Evolutionary conservation across 805 yeast genomes (phyloP).

Genomic region (Candida argentea): DNA sequence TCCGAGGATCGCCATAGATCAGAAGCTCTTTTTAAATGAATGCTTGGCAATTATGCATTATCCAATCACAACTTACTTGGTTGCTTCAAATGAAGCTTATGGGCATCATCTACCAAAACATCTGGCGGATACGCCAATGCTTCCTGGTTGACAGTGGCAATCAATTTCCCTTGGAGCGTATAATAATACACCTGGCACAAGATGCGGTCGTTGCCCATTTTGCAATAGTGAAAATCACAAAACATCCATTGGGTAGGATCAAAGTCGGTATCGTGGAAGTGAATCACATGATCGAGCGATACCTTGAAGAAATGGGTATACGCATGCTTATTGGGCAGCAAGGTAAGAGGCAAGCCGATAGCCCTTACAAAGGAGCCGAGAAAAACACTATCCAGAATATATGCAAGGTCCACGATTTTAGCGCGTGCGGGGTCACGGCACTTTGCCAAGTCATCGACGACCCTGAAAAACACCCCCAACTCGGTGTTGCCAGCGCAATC

Average conservation of each 20-base stretch:
- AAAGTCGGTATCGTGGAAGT: constrained; percentile 25
- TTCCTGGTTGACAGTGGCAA: constrained; percentile 26
- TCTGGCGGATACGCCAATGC: constrained; percentile 19
- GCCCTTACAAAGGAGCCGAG: constrained; percentile 18
- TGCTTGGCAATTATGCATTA: too few relatives aligned
- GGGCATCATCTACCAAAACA: too few relatives aligned
- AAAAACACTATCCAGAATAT: constrained; percentile 22
- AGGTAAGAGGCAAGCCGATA: constrained; percentile 9
- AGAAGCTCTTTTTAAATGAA: too few relatives aligned
- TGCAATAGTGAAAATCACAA: constrained; percentile 20
- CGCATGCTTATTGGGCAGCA: constrained; percentile 1
- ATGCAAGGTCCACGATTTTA: constrained; percentile 13
- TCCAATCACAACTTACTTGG: too few relatives aligned
- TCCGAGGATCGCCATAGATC: too few relatives aligned
- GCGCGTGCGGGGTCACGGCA: constrained; percentile 14
- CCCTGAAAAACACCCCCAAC: constrained; percentile 20
- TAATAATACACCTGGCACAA: constrained; percentile 17
- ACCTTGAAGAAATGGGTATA: constrained; percentile 21
- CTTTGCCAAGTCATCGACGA: constrained; percentile 16
- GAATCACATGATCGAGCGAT: constrained; percentile 27
- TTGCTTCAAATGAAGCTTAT: too few relatives aligned
- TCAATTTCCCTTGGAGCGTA: constrained; percentile 17
- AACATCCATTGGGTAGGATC: constrained; percentile 28
- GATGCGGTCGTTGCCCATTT: constrained; percentile 25
- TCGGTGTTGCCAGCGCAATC: constrained; percentile 6